phyloP scores from a whole-genome alignment of 208 protist species.

The Trypanosoma mega region DNA sequence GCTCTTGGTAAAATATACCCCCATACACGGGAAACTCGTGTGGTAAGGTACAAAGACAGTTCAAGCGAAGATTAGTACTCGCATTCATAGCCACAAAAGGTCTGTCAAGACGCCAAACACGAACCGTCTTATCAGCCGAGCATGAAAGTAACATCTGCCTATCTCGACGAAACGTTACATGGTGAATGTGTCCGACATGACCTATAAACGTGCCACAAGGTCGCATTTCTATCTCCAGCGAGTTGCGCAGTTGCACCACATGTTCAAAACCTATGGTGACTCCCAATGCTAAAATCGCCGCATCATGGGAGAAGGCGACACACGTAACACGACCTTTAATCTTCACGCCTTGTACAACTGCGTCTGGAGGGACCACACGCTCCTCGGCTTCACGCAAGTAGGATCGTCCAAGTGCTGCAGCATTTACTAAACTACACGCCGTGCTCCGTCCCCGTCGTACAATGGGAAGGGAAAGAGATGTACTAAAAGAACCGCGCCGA shows the following conservation, averaged over 20 bases:
- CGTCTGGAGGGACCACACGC: slow-evolving; percentile 56
- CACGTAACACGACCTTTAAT: slow-evolving; percentile 61
- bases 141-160: slow-evolving; percentile 60
- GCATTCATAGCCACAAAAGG: background rate
- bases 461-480: background rate
- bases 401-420: slow-evolving; percentile 2
- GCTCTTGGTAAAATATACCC: slow-evolving; percentile 71
- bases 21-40: slow-evolving; percentile 69
- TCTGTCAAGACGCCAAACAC: slow-evolving; percentile 42
- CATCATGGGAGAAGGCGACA: slow-evolving; percentile 48
- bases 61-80: background rate
- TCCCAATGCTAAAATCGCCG: slow-evolving; percentile 50
- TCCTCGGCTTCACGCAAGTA: slow-evolving; percentile 51
- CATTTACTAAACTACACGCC: slow-evolving; percentile 16
- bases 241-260: slow-evolving; percentile 57
- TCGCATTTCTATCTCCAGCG: slow-evolving; percentile 32
- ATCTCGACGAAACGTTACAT: slow-evolving; percentile 48
- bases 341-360: slow-evolving; percentile 39
- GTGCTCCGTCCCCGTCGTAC: background rate
- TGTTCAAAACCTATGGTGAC: slow-evolving; percentile 59
- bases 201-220: slow-evolving; percentile 39
- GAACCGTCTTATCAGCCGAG: slow-evolving; percentile 72
- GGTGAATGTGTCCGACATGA: slow-evolving; percentile 70
- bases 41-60: slow-evolving; percentile 52
- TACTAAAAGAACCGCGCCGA: slow-evolving; percentile 2